Conservation (phyloP, 345 rosid genomes). For the Cochlearia excelsa region DNA sequence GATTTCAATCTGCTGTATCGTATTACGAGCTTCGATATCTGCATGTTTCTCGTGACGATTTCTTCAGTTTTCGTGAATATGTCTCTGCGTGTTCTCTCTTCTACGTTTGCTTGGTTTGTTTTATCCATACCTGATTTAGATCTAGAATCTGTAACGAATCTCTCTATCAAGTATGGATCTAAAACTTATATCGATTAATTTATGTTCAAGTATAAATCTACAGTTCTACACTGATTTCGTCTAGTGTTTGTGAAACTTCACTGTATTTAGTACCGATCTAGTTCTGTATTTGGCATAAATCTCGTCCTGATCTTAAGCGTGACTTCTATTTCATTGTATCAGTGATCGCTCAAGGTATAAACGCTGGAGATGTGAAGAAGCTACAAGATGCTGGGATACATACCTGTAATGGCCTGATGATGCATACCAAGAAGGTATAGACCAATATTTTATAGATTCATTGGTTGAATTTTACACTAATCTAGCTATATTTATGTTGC, state of each 20-base stretch:
- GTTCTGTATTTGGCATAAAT: conserved; percentile 1
- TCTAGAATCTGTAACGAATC: too few relatives aligned
- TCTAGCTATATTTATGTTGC: background rate
- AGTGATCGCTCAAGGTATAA: conserved; percentile 84
- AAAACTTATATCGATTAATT: background rate
- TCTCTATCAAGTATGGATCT: conserved; percentile 9
- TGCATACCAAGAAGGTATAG: conserved; percentile 88
- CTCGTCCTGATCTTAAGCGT: background rate
- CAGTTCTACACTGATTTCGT: background rate
- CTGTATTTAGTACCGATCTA: conserved; percentile 16
- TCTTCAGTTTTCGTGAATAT: conserved; percentile 14
- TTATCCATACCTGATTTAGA: background rate
- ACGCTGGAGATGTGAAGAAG: conserved; percentile 87
- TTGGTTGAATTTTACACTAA: background rate
- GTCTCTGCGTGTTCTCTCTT: conserved; percentile 1
- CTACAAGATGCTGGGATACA: conserved; percentile 94
- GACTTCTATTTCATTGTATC: conserved; percentile 12
- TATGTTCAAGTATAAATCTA: background rate
- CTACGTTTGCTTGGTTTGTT: background rate
- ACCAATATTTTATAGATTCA: background rate
- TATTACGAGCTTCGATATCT: background rate
- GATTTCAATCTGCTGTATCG: background rate
- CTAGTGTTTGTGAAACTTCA: background rate
- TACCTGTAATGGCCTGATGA: conserved; percentile 96
- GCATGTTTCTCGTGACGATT: background rate